Base-by-base conservation (phyloP, 192 early-diverging fungal species). In the Rhizophagus sp. region DNA sequence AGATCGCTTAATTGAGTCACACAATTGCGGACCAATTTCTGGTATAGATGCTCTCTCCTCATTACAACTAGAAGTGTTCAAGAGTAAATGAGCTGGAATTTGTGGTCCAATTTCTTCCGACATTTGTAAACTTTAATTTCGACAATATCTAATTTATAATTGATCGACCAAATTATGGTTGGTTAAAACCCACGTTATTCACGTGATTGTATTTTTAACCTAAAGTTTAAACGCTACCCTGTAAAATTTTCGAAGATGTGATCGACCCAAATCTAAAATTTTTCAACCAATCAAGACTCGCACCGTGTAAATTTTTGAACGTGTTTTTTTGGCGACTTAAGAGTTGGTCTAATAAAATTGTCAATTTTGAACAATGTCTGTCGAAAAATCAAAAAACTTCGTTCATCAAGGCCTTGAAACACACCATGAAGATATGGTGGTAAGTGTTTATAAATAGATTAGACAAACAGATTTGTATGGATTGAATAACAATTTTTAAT, bases 371-470 rank as follows among this genome's bases (percentile, higher is more conserved):
- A 57, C 19, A 57, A 57, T 57, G 50, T 57, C 50, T 24, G 24
- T 27, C 33, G 24, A 65, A 30, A 30, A 24, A 27, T 24, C 68
- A n/a, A 70, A 33, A 36, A 36, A 39, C 13, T n/a, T 44, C 22
- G 4, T 33, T n/a, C 68, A 70, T 8, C 83, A 92, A 70, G 85
- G 91, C 22, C 92, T 96, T 79, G 95, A 96, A 83, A 95, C 95
- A 62, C 90, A 94, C 73, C 95, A 96, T 87, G 94, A 94, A 76
- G 95, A 96, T 80, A 93, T 96, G 89, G 94, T 96, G 84, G 94
- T 94, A 89, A 83, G 91, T 76, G 41, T 41, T 36, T 68, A 34
- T 30, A 17, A 13, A 47, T 17, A 61, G 22, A 0, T 30, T 22
- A 69, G 79, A 17, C 9, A 57, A 34, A 1, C 36, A 25, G 25